These are phyloP conservation scores for Leccinum broughii DNA, from an alignment of 768 basidiomycete species.

Conservation along the genomic window DNA sequence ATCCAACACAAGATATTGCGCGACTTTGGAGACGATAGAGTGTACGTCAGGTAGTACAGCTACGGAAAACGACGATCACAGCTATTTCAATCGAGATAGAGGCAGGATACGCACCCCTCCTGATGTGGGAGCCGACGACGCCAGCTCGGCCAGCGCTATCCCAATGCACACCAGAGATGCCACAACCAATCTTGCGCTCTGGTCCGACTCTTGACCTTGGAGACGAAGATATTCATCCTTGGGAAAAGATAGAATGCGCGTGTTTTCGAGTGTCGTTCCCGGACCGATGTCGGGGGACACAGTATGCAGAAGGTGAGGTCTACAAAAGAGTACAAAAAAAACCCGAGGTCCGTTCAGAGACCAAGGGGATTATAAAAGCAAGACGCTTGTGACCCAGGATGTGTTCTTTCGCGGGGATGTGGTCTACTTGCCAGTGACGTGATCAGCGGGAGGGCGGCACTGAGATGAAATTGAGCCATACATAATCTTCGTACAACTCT, in stretches of 20 bases:
- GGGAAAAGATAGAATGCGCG: constrained; percentile 48
- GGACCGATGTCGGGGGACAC: constrained; percentile 56
- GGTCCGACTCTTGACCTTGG: constrained; percentile 77
- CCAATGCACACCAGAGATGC: constrained; percentile 29
- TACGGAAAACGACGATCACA: constrained; percentile 14
- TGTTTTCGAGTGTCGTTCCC: constrained; percentile 39
- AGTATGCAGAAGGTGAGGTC: constrained; percentile 82
- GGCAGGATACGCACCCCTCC: constrained; percentile 31
- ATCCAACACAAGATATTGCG: constrained; percentile 64
- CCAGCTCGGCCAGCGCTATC: constrained; percentile 39
- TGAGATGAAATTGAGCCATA: constrained; percentile 37
- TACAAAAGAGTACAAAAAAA: constrained; percentile 86
- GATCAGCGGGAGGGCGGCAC: constrained; percentile 3
- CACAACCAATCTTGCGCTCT: constrained; percentile 36
- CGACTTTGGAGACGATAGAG: constrained; percentile 51
- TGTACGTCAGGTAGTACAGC: constrained; percentile 68
- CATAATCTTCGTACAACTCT: constrained; percentile 86
- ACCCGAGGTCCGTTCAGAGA: constrained; percentile 52
- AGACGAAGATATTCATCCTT: constrained; percentile 77
- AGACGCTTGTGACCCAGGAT: constrained; percentile 74
- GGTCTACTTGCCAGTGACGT: constrained; percentile 37
- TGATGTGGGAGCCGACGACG: constrained; percentile 39
- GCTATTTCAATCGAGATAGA: background rate
- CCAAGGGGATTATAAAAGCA: constrained; percentile 75
- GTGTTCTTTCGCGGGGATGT: constrained; percentile 66